Percentiles rank a stretch among this genome's conserved stretches.
These are phyloP conservation scores for Streptanthus diversifolius DNA, from an alignment of 345 rosid genomes.

Conservation along the genomic window DNA sequence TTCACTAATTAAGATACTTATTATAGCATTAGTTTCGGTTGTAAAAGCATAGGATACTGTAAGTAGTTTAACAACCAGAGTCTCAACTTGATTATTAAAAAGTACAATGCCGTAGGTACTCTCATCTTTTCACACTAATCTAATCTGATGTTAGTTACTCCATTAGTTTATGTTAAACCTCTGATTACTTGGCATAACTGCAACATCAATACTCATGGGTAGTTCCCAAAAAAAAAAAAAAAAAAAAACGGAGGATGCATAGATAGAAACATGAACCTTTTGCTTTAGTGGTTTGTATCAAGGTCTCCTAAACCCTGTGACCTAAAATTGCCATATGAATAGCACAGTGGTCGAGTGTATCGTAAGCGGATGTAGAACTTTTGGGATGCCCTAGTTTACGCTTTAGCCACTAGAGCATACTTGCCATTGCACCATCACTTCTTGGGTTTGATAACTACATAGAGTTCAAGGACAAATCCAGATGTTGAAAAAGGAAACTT, in stretches of 20 bases:
- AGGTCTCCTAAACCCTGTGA: not conserved
- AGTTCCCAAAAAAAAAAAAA: slow-evolving; percentile 8
- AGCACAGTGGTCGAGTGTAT: not conserved
- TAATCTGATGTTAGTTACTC: slow-evolving; percentile 2
- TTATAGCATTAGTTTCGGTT: slow-evolving; percentile 9
- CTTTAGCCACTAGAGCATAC: not conserved
- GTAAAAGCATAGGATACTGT: slow-evolving; percentile 39
- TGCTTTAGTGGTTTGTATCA: not conserved
- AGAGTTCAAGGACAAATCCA: not conserved
- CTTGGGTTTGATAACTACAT: not conserved
- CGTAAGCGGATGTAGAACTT: not conserved
- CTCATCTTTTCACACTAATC: slow-evolving; percentile 1
- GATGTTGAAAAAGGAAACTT: not conserved
- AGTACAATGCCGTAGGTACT: slow-evolving; percentile 38
- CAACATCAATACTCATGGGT: slow-evolving; percentile 32
- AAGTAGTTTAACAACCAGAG: slow-evolving; percentile 14
- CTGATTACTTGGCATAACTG: slow-evolving; percentile 25
- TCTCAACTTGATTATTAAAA: slow-evolving; percentile 30
- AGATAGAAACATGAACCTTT: slow-evolving; percentile 14
- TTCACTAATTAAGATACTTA: slow-evolving; percentile 20
- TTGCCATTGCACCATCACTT: not conserved
- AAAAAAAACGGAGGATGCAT: not conserved
- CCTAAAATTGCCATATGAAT: slow-evolving; percentile 3
- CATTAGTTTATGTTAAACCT: slow-evolving; percentile 13
- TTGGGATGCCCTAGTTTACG: not conserved